Evolutionary conservation across 208 protist genomes (phyloP).

Genomic region (Kentomonas sorsogonicus): DNA sequence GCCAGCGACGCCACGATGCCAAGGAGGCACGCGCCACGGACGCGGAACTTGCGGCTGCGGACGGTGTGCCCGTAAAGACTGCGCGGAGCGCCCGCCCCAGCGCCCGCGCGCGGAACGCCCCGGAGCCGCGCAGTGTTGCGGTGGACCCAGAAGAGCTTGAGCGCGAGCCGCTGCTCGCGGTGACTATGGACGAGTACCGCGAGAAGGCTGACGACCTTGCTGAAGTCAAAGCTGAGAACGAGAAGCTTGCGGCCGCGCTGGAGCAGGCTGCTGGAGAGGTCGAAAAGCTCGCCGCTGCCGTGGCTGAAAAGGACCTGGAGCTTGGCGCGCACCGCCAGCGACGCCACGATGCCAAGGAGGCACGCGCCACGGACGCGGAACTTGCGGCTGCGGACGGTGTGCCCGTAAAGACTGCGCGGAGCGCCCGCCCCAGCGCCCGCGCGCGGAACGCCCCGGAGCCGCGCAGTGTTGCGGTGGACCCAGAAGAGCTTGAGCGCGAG

Average conservation of each 20-base stretch:
- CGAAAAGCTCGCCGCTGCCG: conserved; percentile 1
- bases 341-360: conserved; percentile 1
- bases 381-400: conserved; percentile 6
- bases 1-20: conserved; percentile 20
- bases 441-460: conserved; percentile 1
- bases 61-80: conserved; percentile 1
- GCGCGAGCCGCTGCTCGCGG: conserved; percentile 18
- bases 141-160: conserved; percentile 10
- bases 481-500: background rate
- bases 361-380: conserved; percentile 1
- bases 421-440: background rate
- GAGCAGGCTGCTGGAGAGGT: background rate
- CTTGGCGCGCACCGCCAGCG: background rate
- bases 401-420: background rate
- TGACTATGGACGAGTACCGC: conserved; percentile 26
- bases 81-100: background rate
- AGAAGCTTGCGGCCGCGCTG: conserved; percentile 5
- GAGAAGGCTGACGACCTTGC: conserved; percentile 2
- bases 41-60: conserved; percentile 13
- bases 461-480: no score
- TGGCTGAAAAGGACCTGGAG: background rate
- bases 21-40: conserved; percentile 20
- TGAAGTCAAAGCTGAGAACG: conserved; percentile 8
- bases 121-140: no score
- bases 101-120: background rate